Evolutionary conservation across 2,329 filamentous ascomycete species (phyloP).

Genomic region (Fusarium setosum): DNA sequence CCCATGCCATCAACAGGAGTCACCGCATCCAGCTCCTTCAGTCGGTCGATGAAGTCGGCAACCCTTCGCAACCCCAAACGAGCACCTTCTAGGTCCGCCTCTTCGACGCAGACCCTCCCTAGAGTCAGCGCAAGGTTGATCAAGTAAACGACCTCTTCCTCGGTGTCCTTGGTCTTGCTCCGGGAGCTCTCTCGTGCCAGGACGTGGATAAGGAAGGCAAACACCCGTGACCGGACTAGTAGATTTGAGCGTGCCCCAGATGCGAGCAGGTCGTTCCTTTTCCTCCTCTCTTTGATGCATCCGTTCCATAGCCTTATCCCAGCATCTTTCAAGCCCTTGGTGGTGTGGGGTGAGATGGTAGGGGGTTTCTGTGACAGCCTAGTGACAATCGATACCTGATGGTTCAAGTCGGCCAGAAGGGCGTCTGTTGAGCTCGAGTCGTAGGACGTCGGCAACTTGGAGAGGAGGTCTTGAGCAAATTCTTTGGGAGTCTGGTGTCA

Average conservation of each 20-base stretch:
- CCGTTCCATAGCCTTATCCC: constrained; percentile 76
- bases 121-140: constrained; percentile 77
- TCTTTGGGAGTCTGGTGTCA: constrained; percentile 31
- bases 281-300: constrained; percentile 63
- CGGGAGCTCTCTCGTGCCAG: constrained; percentile 56
- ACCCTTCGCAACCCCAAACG: constrained; percentile 72
- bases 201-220: constrained; percentile 77
- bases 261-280: constrained; percentile 25
- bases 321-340: constrained; percentile 61
- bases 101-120: constrained; percentile 61
- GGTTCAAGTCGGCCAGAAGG: constrained; percentile 46
- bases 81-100: constrained; percentile 66
- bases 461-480: constrained; percentile 42
- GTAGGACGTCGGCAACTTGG: constrained; percentile 29
- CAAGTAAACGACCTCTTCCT: constrained; percentile 63
- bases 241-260: constrained; percentile 43
- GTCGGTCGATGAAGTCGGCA: constrained; percentile 60
- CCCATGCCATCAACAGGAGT: neutral
- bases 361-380: constrained; percentile 9
- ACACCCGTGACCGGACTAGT: constrained; percentile 55
- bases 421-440: constrained; percentile 55
- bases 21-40: constrained; percentile 18
- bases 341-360: constrained; percentile 1
- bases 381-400: constrained; percentile 40
- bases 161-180: constrained; percentile 37